Evolutionary conservation across 2,329 filamentous ascomycete genomes (phyloP).

Genomic region (Diplodia seriata): DNA sequence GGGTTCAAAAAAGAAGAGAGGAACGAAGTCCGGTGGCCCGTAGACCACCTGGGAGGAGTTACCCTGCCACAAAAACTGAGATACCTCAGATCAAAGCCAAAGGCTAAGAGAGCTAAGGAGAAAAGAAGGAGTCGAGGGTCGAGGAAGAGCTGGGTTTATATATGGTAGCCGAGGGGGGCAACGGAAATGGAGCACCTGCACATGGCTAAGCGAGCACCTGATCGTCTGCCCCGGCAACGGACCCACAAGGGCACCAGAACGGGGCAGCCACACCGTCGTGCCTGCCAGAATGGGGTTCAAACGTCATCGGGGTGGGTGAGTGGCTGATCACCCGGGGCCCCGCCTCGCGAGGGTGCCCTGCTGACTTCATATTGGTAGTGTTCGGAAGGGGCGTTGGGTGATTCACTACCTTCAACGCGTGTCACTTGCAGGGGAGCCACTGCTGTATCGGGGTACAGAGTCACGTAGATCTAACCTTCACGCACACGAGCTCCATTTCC

Average conservation of each 20-base stretch:
- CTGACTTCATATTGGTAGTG: too few species aligned
- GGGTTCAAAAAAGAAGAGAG: background rate
- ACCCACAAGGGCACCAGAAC: background rate
- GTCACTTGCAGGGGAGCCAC: too few species aligned
- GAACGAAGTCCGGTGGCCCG: too few species aligned
- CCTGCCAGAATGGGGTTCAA: background rate
- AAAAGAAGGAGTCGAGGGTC: background rate
- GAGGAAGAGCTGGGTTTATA: conserved; percentile 46
- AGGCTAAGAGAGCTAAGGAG: conserved; percentile 17
- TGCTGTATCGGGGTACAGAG: too few species aligned
- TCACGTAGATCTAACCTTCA: too few species aligned
- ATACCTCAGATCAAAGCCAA: background rate
- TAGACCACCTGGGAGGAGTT: background rate
- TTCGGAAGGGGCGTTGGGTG: too few species aligned
- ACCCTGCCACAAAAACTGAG: too few species aligned
- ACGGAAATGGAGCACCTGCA: background rate
- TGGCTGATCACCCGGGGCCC: background rate
- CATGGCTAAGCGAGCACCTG: background rate
- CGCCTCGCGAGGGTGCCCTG: background rate
- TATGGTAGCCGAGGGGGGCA: background rate
- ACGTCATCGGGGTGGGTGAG: too few species aligned
- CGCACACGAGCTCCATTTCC: too few species aligned
- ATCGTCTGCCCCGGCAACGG: background rate
- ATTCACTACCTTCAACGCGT: too few species aligned
- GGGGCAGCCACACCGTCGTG: background rate